Evolutionary conservation across 2,329 filamentous ascomycete genomes (phyloP), one percentile per base, ranked within the genome.

Genomic region (Alternaria tenuissima): DNA sequence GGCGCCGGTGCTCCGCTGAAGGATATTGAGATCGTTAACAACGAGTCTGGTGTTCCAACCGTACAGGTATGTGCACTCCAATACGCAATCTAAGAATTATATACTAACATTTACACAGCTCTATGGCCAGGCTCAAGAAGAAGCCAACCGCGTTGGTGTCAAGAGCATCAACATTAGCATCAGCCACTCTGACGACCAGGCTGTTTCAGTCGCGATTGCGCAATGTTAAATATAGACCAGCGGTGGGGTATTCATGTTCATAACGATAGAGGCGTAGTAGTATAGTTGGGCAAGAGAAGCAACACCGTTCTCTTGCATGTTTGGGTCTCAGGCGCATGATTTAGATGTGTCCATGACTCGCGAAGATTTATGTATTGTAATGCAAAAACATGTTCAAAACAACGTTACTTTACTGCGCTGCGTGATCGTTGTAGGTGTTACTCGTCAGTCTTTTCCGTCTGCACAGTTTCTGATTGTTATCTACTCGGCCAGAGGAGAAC

Each of bases 131-230:
- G 95, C 95, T 54, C 88, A 93, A 64, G 81, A 87, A 53, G 93
- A 92, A 55, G 95, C 95, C n/a, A 89, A 91, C 78, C 86, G 92
- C 78, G 93, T 91, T 26, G 93, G 94, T 63, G 89, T 98, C 43
- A 96, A 94, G 84, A 88, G 89, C 56, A 90, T 98, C 66, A 94
- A 86, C 67, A 91, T 99, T 69, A 97, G 93, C 76, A 97, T 99
- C 76, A 97, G 94, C 71, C 96, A 99, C 81, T 95, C 91, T 39
- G 94, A 98, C 71, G 89, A 86, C 60, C 95, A 99, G 81, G 94
- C 95, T 62, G 94, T 98, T 74, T 94, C 95, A 46, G 92, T 99
- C 73, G 95, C 96, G 2, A 91, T 96, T 62, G 90, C 93, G 56
- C 90, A 88, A 57, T 91, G 95, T 75, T 93, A 87, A 39, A 41